Evolutionary conservation across 768 basidiomycete genomes (phyloP).

Genomic region (Fibroporia radiculosa): DNA sequence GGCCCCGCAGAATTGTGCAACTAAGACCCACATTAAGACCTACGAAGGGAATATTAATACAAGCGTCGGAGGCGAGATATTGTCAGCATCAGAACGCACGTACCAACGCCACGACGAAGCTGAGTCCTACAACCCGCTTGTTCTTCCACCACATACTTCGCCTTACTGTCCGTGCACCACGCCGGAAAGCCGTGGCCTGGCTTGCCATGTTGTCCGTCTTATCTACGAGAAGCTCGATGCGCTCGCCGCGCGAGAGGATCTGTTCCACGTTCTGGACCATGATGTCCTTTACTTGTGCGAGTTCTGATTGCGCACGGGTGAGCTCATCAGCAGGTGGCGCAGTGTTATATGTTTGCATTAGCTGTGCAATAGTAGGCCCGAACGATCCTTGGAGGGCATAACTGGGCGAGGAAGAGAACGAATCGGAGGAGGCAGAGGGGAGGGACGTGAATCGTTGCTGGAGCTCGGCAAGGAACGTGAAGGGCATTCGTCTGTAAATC

Average conservation of each 20-base stretch:
- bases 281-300: slow-evolving; percentile 88
- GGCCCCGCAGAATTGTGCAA: slow-evolving; percentile 87
- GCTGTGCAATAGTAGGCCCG: slow-evolving; percentile 56
- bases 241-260: slow-evolving; percentile 88
- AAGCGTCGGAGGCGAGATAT: slow-evolving; percentile 1
- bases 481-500: slow-evolving; percentile 71
- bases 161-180: slow-evolving; percentile 78
- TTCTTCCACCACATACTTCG: slow-evolving; percentile 91
- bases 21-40: slow-evolving; percentile 74
- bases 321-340: slow-evolving; percentile 85
- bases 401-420: slow-evolving; percentile 38
- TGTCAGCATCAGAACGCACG: no score
- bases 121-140: slow-evolving; percentile 58
- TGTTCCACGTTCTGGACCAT: slow-evolving; percentile 99
- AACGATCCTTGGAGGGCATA: slow-evolving; percentile 68
- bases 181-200: slow-evolving; percentile 88
- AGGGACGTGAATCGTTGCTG: slow-evolving; percentile 68
- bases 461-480: slow-evolving; percentile 84
- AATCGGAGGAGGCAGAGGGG: slow-evolving; percentile 51
- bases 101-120: slow-evolving; percentile 64
- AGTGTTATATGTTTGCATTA: slow-evolving; percentile 87
- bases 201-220: slow-evolving; percentile 95
- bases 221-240: slow-evolving; percentile 92
- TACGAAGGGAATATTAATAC: slow-evolving; percentile 19
- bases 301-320: slow-evolving; percentile 80